Evolutionary conservation across 495 filamentous ascomycete species (phyloP).

Genomic region (Letharia lupina): DNA sequence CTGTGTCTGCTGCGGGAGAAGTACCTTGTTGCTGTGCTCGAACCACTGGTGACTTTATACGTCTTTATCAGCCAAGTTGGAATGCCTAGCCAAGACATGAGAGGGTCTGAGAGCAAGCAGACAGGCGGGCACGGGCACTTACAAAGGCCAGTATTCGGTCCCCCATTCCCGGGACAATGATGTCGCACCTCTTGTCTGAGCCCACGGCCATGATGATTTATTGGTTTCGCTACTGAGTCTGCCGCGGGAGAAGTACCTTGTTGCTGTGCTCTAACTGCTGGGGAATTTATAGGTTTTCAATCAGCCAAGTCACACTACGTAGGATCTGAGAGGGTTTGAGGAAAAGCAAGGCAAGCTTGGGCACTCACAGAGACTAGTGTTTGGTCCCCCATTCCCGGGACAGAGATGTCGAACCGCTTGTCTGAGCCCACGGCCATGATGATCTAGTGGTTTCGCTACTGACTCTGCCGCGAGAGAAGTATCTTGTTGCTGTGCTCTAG

Average conservation of each 20-base stretch:
- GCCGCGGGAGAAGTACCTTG: not conserved
- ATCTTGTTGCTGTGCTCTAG: not conserved
- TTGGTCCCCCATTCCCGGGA: not conserved
- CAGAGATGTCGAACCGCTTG: not conserved
- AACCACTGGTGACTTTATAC: not conserved
- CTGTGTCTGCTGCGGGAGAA: not conserved
- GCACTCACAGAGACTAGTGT: not conserved
- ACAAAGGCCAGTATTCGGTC: conserved; percentile 1
- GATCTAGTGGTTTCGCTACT: not conserved
- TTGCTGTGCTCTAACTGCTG: not conserved
- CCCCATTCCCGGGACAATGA: not conserved
- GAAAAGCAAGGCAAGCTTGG: not conserved
- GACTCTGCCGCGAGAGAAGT: not conserved
- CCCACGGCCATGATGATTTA: not conserved
- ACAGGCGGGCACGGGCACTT: not conserved
- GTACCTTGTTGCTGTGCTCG: not conserved
- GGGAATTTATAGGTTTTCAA: not conserved
- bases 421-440: not conserved
- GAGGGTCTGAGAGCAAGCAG: not conserved
- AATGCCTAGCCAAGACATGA: not conserved
- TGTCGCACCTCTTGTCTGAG: not conserved
- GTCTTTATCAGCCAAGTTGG: not conserved
- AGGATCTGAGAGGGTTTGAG: not conserved
- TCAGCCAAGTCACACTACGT: not conserved
- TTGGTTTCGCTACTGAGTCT: not conserved